Evolutionary conservation across 371 early-diverging fungal species (phyloP).

Genomic region (Gilbertella persicaria): DNA sequence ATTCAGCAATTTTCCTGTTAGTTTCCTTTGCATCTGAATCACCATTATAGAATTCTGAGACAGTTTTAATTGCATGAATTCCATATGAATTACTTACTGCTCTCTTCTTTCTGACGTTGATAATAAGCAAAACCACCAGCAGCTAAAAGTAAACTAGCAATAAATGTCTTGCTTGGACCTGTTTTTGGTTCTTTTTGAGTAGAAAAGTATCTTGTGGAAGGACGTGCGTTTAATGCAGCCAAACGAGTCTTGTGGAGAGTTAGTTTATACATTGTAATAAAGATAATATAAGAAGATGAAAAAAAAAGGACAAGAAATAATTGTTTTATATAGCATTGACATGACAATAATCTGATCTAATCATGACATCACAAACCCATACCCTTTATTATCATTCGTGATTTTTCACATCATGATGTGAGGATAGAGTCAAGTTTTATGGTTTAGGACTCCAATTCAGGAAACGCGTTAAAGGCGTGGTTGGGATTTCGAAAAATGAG

Average conservation of each 20-base stretch:
- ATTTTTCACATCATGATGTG: too few species aligned
- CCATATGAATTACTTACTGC: slow-evolving; percentile 5
- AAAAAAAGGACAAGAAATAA: neutral
- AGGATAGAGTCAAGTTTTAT: too few species aligned
- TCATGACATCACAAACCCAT: slow-evolving; percentile 19
- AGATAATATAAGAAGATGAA: neutral
- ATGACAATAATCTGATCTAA: slow-evolving; percentile 12
- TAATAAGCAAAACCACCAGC: slow-evolving; percentile 27
- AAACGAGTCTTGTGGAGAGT: neutral
- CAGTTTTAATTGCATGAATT: neutral
- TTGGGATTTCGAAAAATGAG: slow-evolving; percentile 50
- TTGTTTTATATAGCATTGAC: slow-evolving; percentile 7
- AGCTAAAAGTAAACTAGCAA: slow-evolving; percentile 11
- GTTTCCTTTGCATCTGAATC: slow-evolving; percentile 16
- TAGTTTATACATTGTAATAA: neutral
- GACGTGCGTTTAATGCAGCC: too few species aligned
- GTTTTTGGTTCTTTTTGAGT: slow-evolving; percentile 1
- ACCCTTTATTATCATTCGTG: neutral
- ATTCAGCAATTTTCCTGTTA: neutral
- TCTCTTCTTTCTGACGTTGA: slow-evolving; percentile 9
- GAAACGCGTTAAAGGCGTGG: slow-evolving; percentile 43
- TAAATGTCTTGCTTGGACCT: slow-evolving; percentile 3
- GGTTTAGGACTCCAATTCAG: slow-evolving; percentile 43
- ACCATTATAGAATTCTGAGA: slow-evolving; percentile 8
- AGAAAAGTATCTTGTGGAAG: slow-evolving; percentile 1